Evolutionary conservation across 2,329 filamentous ascomycete species (phyloP).

Genomic region (Didymella exigua): DNA sequence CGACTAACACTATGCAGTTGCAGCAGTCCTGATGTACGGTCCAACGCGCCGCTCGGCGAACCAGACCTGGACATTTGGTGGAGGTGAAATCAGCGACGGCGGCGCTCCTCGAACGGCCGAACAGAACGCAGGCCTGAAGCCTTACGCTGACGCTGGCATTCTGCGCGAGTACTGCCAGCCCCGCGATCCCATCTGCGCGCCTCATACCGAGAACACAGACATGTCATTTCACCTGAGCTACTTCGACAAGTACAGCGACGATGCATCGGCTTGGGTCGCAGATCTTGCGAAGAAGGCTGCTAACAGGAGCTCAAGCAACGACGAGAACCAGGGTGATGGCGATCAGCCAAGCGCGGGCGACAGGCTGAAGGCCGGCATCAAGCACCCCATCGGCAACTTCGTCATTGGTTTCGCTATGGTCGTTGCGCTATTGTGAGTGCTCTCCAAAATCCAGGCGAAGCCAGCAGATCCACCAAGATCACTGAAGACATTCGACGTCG

Average conservation of each 20-base stretch:
- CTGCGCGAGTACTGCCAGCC: constrained; percentile 69
- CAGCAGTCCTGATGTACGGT: constrained; percentile 31
- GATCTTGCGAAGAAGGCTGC: constrained; percentile 27
- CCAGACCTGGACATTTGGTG: constrained; percentile 30
- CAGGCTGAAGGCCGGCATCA: constrained; percentile 29
- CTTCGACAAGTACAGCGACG: constrained; percentile 44
- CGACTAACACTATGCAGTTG: constrained; percentile 25
- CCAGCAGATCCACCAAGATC: constrained; percentile 21
- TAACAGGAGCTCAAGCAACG: constrained; percentile 12
- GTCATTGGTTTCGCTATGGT: constrained; percentile 24
- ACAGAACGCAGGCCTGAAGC: constrained; percentile 29
- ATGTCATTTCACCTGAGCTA: constrained; percentile 65
- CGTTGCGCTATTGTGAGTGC: constrained; percentile 31
- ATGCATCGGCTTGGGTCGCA: constrained; percentile 33
- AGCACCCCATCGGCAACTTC: constrained; percentile 32
- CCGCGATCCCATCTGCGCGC: constrained; percentile 66
- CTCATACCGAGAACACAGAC: constrained; percentile 53
- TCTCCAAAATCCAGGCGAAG: constrained; percentile 2
- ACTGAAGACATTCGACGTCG: constrained; percentile 16
- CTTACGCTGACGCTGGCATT: constrained; percentile 49
- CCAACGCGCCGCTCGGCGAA: constrained; percentile 34
- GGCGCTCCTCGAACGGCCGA: constrained; percentile 28
- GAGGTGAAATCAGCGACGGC: constrained; percentile 30
- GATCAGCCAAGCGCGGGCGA: constrained; percentile 23
- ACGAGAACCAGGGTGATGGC: constrained; percentile 11